phyloP scores from a whole-genome alignment of 768 basidiomycete species.

The Pulveroboletus ravenelii region DNA sequence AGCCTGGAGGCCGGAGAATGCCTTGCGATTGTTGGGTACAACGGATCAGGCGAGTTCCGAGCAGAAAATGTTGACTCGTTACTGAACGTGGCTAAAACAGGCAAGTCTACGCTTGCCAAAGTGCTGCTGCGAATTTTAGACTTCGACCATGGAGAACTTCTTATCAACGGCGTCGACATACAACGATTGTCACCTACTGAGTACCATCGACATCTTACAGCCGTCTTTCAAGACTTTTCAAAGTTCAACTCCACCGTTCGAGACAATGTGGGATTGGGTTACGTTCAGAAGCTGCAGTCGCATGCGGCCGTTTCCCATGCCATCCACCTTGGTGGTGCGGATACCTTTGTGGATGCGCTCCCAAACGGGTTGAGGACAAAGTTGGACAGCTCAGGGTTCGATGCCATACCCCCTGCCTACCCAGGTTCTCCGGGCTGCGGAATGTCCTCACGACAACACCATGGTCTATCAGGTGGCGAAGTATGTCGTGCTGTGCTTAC shows the following conservation, averaged over 20 bases:
- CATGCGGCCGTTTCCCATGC: slow-evolving; percentile 57
- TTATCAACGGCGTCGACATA: slow-evolving; percentile 67
- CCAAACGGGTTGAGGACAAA: slow-evolving; percentile 72
- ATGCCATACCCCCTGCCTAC: slow-evolving; percentile 36
- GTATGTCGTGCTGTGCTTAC: slow-evolving; percentile 37
- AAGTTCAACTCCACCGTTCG: slow-evolving; percentile 72
- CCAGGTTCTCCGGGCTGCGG: slow-evolving; percentile 28
- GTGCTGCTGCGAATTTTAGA: slow-evolving; percentile 74
- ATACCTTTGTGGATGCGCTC: slow-evolving; percentile 56
- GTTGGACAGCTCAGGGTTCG: slow-evolving; percentile 60
- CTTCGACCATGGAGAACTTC: slow-evolving; percentile 63
- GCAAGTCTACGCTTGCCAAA: slow-evolving; percentile 85
- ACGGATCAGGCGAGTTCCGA: slow-evolving; percentile 63
- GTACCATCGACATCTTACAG: slow-evolving; percentile 70
- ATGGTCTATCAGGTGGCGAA: slow-evolving; percentile 83
- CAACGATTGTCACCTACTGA: slow-evolving; percentile 61
- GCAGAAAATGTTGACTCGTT: slow-evolving; percentile 5
- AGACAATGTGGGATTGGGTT: slow-evolving; percentile 85
- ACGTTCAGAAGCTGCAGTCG: slow-evolving; percentile 57
- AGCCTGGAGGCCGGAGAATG: slow-evolving; percentile 69
- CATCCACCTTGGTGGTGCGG: slow-evolving; percentile 69
- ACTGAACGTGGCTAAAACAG: slow-evolving; percentile 34
- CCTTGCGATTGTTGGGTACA: slow-evolving; percentile 81
- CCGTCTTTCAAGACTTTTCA: slow-evolving; percentile 83
- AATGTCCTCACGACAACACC: slow-evolving; percentile 38